Evolutionary conservation across 2,329 filamentous ascomycete genomes (phyloP), one percentile per base, ranked within the genome.

Genomic region (Chaetomiaceae sp.): DNA sequence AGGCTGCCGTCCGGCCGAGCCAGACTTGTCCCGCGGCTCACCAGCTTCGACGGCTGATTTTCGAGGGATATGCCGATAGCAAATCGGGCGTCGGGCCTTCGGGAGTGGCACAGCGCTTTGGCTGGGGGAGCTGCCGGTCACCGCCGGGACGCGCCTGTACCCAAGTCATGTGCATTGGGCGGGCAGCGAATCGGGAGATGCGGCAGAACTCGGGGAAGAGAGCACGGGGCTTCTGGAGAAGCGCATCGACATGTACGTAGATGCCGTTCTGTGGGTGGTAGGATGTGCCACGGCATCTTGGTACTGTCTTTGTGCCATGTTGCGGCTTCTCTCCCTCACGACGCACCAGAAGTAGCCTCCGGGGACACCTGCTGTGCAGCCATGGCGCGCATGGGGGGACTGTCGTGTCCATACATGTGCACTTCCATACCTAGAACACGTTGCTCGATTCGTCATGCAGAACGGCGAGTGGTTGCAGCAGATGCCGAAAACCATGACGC

Each of bases 131-230:
- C 11, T 30, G 51, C 20, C 47, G 55, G 52, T 21, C 21, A 42
- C 14, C 20, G 38, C 34, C 47, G 41, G 49, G 27, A 33, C 33
- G 49, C 36, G 30, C 33, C 30, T 49, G 47, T 53, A 27, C 42
- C 47, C 16, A 48, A 53, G 21, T 21, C 14, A 38, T n/a, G n/a
- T n/a, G 23, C 11, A 14, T 21, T n/a, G 44, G 8, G 32, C 21
- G 48, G 51, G 42, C 38, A 53, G 30, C 48, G 49, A 55, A 55
- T 51, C 33, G 47, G 40, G 46, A 58, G 42, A 32, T 34, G 57
- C 54, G 54, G 54, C 18, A 55, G 40, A 40, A 48, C 14, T 32
- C 52, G 49, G 34, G 37, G 36, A n/a, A 16, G n/a, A 23, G 37
- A 30, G 32, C 45, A 53, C 32, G 50, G 49, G 46, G 43, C n/a